Evolutionary conservation across 1,139 yeast species (phyloP).

Genomic region (Debaryomyces coudertii): DNA sequence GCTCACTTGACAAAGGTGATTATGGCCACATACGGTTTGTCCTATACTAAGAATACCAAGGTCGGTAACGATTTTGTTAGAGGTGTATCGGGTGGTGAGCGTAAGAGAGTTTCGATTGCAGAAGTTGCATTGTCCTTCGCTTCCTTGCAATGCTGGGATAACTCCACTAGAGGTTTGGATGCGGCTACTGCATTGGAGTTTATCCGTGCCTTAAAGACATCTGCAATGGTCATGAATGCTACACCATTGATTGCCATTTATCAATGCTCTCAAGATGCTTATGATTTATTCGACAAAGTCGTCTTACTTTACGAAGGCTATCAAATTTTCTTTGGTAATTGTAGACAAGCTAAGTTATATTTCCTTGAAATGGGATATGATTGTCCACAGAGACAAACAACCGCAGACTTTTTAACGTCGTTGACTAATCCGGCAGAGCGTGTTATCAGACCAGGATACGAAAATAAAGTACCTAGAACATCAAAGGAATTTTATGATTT

Average conservation of each 20-base stretch:
- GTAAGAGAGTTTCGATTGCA: slow-evolving; percentile 73
- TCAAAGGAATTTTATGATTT: slow-evolving; percentile 28
- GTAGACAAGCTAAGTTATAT: slow-evolving; percentile 37
- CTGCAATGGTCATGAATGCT: slow-evolving; percentile 37
- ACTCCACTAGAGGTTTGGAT: slow-evolving; percentile 54
- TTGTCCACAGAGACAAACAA: slow-evolving; percentile 69
- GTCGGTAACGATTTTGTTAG: slow-evolving; percentile 74
- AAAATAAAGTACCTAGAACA: slow-evolving; percentile 31
- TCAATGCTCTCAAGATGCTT: slow-evolving; percentile 51
- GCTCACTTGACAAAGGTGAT: slow-evolving; percentile 63
- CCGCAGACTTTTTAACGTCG: slow-evolving; percentile 45
- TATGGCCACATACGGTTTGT: slow-evolving; percentile 74
- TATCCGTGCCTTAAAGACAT: slow-evolving; percentile 43
- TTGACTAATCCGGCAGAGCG: slow-evolving; percentile 75
- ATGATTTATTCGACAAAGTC: slow-evolving; percentile 49
- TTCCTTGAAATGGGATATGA: slow-evolving; percentile 46
- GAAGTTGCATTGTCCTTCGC: slow-evolving; percentile 50
- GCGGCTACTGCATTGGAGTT: slow-evolving; percentile 53
- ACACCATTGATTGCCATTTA: slow-evolving; percentile 49
- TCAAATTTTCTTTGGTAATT: slow-evolving; percentile 45
- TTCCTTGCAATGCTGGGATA: slow-evolving; percentile 57
- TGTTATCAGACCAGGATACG: slow-evolving; percentile 52
- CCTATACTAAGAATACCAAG: slow-evolving; percentile 67
- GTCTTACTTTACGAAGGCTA: slow-evolving; percentile 45
- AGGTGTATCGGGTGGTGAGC: slow-evolving; percentile 86